These are phyloP conservation scores for Nakaseomyces bracarensis DNA, from an alignment of 1,139 yeast genomes.

Conservation along the genomic window DNA sequence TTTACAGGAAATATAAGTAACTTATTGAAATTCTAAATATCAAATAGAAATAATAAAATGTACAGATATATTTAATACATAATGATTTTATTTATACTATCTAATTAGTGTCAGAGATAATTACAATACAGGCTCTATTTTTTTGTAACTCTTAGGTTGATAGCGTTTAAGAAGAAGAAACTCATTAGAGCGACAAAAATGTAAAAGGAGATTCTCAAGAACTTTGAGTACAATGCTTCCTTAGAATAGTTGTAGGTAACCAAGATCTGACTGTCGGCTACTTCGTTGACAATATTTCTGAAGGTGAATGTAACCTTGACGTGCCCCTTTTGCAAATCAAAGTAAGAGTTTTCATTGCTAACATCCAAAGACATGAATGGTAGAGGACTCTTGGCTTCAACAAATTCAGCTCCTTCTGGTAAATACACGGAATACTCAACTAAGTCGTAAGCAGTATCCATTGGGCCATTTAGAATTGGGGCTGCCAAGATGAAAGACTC, in stretches of 20 bases:
- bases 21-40: too few species aligned
- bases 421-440: conserved; percentile 58
- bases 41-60: too few species aligned
- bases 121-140: too few species aligned
- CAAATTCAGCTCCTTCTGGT: conserved; percentile 77
- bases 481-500: conserved; percentile 56
- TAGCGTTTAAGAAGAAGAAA: conserved; percentile 39
- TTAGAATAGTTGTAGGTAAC: conserved; percentile 57
- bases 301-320: conserved; percentile 61
- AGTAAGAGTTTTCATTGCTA: conserved; percentile 50
- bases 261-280: conserved; percentile 48
- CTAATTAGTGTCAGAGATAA: too few species aligned
- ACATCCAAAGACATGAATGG: conserved; percentile 35
- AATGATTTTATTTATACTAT: too few species aligned
- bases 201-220: conserved; percentile 56
- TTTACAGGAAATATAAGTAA: too few species aligned
- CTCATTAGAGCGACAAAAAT: conserved; percentile 55
- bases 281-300: conserved; percentile 61
- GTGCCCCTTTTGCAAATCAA: conserved; percentile 75
- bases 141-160: conserved; percentile 17
- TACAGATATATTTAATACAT: too few species aligned
- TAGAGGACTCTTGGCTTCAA: conserved; percentile 53
- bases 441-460: conserved; percentile 57
- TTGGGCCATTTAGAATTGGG: conserved; percentile 68
- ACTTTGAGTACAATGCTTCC: conserved; percentile 51